Percentiles rank a stretch among this genome's conserved stretches.
These are phyloP conservation scores for Lodderomyces orthopsilosis DNA, from an alignment of 1,139 yeast species.

Conservation along the genomic window DNA sequence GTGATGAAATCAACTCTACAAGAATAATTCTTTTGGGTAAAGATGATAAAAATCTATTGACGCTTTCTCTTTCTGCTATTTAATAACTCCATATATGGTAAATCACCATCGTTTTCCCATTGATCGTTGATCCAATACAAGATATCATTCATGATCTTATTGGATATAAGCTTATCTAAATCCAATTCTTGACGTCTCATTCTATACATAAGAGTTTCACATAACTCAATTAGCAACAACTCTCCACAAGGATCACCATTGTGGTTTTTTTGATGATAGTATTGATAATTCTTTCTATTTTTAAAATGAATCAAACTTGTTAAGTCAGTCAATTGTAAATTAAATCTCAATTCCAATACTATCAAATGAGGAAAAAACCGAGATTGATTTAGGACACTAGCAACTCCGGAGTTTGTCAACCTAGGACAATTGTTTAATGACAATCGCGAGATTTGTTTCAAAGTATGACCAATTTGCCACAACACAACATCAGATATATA, in stretches of 20 bases:
- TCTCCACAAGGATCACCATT: neutral
- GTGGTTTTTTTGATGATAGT: slow-evolving; percentile 25
- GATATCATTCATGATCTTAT: slow-evolving; percentile 53
- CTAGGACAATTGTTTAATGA: slow-evolving; percentile 74
- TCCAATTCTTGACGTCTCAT: slow-evolving; percentile 61
- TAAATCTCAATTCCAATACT: slow-evolving; percentile 75
- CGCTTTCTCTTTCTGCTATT: slow-evolving; percentile 11
- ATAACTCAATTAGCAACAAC: slow-evolving; percentile 68
- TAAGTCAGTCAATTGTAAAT: slow-evolving; percentile 56
- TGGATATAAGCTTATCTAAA: slow-evolving; percentile 55
- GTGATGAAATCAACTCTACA: too few relatives aligned
- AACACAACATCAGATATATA: slow-evolving; percentile 69
- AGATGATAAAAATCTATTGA: neutral
- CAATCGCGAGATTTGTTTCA: slow-evolving; percentile 59
- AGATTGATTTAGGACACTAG: slow-evolving; percentile 43
- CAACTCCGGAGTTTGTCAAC: slow-evolving; percentile 66
- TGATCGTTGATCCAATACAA: slow-evolving; percentile 54
- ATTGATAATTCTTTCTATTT: slow-evolving; percentile 50
- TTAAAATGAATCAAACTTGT: slow-evolving; percentile 67
- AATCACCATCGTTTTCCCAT: slow-evolving; percentile 38
- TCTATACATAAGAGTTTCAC: slow-evolving; percentile 62
- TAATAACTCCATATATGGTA: slow-evolving; percentile 18
- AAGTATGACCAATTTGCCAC: slow-evolving; percentile 72
- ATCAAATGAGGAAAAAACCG: slow-evolving; percentile 54
- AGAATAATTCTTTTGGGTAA: too few relatives aligned